phyloP scores from a whole-genome alignment of 164 flowering plant species.

The Nymphaea thermarum region DNA sequence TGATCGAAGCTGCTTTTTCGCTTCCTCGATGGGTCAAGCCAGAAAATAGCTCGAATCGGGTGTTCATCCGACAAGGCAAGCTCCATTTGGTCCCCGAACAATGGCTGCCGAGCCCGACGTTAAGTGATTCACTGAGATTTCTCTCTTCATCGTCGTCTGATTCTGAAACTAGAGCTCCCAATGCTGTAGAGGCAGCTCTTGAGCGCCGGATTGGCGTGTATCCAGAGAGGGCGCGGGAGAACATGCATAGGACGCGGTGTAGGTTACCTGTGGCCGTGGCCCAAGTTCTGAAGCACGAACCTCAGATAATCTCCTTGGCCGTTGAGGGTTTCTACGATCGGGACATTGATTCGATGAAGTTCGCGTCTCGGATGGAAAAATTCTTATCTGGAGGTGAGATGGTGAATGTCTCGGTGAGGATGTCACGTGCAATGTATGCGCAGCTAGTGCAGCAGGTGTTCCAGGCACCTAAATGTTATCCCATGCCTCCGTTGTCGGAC shows the following conservation, averaged over 20 bases:
- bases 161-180: constrained; percentile 33
- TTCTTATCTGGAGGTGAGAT: constrained; percentile 54
- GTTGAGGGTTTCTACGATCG: constrained; percentile 94
- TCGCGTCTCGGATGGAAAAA: constrained; percentile 73
- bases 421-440: constrained; percentile 94
- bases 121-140: neutral
- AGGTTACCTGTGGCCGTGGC: constrained; percentile 82
- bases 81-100: constrained; percentile 41
- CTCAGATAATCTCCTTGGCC: constrained; percentile 64
- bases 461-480: constrained; percentile 78
- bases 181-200: constrained; percentile 42
- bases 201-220: constrained; percentile 35
- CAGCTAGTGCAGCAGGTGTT: constrained; percentile 80
- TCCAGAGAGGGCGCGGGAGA: constrained; percentile 47
- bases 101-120: neutral
- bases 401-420: constrained; percentile 40
- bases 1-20: constrained; percentile 79
- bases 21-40: constrained; percentile 84
- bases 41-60: constrained; percentile 45
- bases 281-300: constrained; percentile 65
- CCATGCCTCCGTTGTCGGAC: constrained; percentile 47
- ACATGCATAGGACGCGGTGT: constrained; percentile 59
- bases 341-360: constrained; percentile 82
- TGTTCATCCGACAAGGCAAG: constrained; percentile 55
- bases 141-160: neutral